A percentile compares a stretch with the other conserved stretches of the same genome.
Evolutionary conservation across 1,284 basidiomycete genomes (phyloP).

Genomic region (Erythrobasidium hasegawianum): DNA sequence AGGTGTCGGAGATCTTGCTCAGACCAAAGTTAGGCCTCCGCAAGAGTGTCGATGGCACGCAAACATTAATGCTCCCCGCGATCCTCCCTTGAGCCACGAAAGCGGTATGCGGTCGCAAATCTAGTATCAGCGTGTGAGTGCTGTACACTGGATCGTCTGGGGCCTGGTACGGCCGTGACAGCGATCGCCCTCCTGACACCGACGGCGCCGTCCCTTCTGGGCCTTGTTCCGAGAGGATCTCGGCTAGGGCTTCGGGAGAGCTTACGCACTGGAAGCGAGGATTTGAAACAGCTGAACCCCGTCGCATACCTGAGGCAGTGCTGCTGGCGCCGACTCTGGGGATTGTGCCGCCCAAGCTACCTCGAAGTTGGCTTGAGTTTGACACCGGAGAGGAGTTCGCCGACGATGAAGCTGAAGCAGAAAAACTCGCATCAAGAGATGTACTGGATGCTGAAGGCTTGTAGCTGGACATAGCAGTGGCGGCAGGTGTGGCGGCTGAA

Average conservation of each 20-base stretch:
- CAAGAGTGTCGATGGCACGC: constrained; percentile 88
- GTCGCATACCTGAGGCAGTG: not conserved
- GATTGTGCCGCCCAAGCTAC: not conserved
- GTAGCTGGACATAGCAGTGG: not conserved
- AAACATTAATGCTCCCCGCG: constrained; percentile 72
- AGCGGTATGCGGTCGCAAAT: constrained; percentile 78
- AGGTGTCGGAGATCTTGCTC: constrained; percentile 67
- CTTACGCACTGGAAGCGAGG: not conserved
- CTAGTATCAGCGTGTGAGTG: constrained; percentile 60
- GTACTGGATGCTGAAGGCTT: not conserved
- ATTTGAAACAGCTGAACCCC: not conserved
- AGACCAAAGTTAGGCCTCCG: constrained; percentile 79
- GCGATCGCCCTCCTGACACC: no score
- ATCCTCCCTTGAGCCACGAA: constrained; percentile 62
- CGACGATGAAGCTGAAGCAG: not conserved
- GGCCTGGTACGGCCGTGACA: no score
- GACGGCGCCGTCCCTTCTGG: no score
- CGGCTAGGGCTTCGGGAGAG: not conserved
- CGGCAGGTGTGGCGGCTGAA: not conserved
- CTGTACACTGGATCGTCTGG: not conserved
- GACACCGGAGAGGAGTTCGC: not conserved
- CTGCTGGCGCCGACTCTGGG: no score
- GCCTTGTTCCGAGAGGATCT: no score
- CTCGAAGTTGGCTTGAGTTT: not conserved
- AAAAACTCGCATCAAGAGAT: not conserved